phyloP scores from a whole-genome alignment of 192 early-diverging fungal genomes.

The Geranomyces michiganensis region DNA sequence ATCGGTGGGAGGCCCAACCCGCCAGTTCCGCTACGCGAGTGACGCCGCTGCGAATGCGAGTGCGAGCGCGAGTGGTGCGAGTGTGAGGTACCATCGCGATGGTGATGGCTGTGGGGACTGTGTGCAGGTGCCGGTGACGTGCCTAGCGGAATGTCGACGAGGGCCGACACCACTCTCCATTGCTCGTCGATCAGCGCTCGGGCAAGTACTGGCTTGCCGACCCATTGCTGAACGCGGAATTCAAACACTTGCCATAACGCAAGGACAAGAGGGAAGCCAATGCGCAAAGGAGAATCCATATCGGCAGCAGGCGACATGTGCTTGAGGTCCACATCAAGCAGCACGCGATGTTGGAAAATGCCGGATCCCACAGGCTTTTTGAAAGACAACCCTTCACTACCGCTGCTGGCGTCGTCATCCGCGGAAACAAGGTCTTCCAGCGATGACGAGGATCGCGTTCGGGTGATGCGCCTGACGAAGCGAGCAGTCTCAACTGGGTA shows the following conservation, averaged over 20 bases:
- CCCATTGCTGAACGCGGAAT: conserved; percentile 54
- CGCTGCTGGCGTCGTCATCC: conserved; percentile 1
- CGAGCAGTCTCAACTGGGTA: conserved; percentile 47
- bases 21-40: not conserved
- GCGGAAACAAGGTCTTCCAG: conserved; percentile 13
- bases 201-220: conserved; percentile 45
- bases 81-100: not conserved
- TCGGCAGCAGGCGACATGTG: conserved; percentile 15
- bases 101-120: not conserved
- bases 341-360: conserved; percentile 22
- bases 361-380: not conserved
- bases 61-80: not conserved
- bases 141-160: conserved; percentile 35
- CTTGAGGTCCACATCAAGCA: conserved; percentile 30
- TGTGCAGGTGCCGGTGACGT: not conserved
- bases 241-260: conserved; percentile 64
- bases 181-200: conserved; percentile 49
- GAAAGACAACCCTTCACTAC: conserved; percentile 2
- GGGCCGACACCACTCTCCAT: conserved; percentile 43
- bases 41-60: not conserved
- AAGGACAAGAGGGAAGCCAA: conserved; percentile 54
- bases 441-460: conserved; percentile 17
- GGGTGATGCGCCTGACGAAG: conserved; percentile 44
- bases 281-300: conserved; percentile 29
- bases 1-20: not conserved